Conservation (phyloP, 768 basidiomycete species). For the Rickenella mellea region DNA sequence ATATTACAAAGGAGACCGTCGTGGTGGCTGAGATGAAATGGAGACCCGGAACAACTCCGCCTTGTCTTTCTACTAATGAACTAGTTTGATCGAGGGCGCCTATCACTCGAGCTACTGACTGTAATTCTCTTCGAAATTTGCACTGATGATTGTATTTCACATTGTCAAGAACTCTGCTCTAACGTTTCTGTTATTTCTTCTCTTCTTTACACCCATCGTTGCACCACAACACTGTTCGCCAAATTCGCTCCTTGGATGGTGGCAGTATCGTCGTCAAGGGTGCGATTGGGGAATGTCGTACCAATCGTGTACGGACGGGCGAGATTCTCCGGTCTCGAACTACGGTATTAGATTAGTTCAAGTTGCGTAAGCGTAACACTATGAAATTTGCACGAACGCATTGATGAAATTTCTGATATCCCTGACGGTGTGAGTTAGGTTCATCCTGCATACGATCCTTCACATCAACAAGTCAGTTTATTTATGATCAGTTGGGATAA, state of each 20-base stretch:
- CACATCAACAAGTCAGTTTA: background rate
- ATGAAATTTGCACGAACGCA: constrained; percentile 46
- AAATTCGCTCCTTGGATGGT: constrained; percentile 70
- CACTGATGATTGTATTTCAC: too few species aligned
- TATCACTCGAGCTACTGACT: too few species aligned
- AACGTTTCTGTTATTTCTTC: too few species aligned
- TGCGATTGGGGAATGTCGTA: constrained; percentile 82
- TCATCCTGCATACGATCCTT: constrained; percentile 81
- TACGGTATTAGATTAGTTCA: constrained; percentile 18
- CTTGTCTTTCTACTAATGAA: too few species aligned
- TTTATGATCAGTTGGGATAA: background rate
- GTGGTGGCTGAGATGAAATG: too few species aligned
- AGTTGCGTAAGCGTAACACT: background rate
- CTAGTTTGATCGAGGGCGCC: too few species aligned
- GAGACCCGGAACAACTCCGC: too few species aligned
- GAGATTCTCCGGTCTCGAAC: constrained; percentile 61
- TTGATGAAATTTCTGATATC: constrained; percentile 86
- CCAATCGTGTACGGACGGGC: constrained; percentile 64
- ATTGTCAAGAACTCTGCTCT: too few species aligned
- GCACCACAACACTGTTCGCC: constrained; percentile 77
- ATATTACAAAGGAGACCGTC: too few species aligned
- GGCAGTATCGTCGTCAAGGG: constrained; percentile 49
- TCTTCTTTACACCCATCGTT: constrained; percentile 68
- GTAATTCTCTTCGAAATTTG: too few species aligned
- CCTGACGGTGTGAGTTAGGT: constrained; percentile 79